These are phyloP conservation scores for Ogataea methanolica DNA, from an alignment of 805 yeast species.

Conservation along the genomic window DNA sequence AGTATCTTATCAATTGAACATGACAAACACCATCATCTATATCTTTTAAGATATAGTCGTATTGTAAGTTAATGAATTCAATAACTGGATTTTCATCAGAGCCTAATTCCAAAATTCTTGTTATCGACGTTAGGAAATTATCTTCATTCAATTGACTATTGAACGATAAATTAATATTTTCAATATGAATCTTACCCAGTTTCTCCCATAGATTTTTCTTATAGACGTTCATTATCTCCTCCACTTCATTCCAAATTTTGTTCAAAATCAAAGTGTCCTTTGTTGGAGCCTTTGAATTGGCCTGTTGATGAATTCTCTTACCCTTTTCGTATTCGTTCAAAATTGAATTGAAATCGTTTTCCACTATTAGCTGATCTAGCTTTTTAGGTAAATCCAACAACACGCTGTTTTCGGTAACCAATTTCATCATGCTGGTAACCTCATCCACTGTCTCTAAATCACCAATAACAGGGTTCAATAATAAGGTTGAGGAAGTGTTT, in stretches of 20 bases:
- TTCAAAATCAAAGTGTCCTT: conserved; percentile 32
- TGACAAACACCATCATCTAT: conserved; percentile 37
- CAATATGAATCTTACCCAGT: conserved; percentile 33
- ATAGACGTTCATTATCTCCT: conserved; percentile 48
- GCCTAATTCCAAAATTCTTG: conserved; percentile 60
- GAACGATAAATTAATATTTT: conserved; percentile 20
- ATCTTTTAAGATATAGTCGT: conserved; percentile 33
- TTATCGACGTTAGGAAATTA: conserved; percentile 39
- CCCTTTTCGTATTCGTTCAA: conserved; percentile 55
- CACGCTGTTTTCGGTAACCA: conserved; percentile 47
- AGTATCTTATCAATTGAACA: conserved; percentile 36
- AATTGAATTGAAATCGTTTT: conserved; percentile 54
- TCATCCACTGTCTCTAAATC: conserved; percentile 44
- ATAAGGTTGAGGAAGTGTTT: conserved; percentile 43
- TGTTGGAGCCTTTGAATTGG: neutral
- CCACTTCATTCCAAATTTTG: conserved; percentile 55
- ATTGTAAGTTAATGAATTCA: conserved; percentile 55
- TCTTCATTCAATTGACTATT: conserved; percentile 10
- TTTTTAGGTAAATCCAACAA: conserved; percentile 55
- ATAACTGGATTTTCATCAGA: conserved; percentile 57
- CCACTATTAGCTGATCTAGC: conserved; percentile 37
- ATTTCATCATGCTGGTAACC: conserved; percentile 43
- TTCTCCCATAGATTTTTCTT: conserved; percentile 49
- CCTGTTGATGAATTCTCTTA: conserved; percentile 14
- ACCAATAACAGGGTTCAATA: conserved; percentile 56